Evolutionary conservation across 2,329 filamentous ascomycete species (phyloP).

Genomic region (Fusarium metavorans): DNA sequence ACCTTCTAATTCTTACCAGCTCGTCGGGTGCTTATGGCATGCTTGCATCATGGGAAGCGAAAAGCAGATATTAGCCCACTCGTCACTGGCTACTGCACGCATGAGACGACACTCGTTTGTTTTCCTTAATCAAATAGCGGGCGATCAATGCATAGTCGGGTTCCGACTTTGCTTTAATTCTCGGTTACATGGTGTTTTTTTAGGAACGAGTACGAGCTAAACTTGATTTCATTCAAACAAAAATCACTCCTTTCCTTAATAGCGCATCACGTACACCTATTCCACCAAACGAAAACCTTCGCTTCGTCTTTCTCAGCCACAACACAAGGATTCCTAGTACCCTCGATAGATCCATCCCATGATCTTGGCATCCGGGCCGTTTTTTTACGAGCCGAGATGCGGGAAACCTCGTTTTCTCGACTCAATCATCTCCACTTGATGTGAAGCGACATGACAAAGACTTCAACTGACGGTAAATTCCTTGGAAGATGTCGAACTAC

Average conservation of each 20-base stretch:
- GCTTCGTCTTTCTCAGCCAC: neutral
- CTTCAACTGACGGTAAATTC: neutral
- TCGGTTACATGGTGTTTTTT: neutral
- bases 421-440: neutral
- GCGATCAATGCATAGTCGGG: neutral
- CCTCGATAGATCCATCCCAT: neutral
- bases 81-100: neutral
- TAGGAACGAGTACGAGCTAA: neutral
- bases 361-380: neutral
- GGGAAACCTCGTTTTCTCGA: neutral
- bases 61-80: neutral
- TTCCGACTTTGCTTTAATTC: neutral
- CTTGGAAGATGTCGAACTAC: neutral
- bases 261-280: neutral
- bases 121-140: neutral
- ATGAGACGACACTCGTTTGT: neutral
- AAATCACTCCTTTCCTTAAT: neutral
- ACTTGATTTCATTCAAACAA: neutral
- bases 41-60: neutral
- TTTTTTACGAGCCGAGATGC: neutral
- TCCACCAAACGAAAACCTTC: neutral
- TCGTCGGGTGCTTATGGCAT: constrained; percentile 7
- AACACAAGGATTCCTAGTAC: neutral
- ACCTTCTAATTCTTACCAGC: neutral
- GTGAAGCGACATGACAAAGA: neutral